Percentiles rank a stretch among this genome's conserved stretches.
phyloP scores from a whole-genome alignment of 1,284 basidiomycete species.

The Apiotrichum domesticum region DNA sequence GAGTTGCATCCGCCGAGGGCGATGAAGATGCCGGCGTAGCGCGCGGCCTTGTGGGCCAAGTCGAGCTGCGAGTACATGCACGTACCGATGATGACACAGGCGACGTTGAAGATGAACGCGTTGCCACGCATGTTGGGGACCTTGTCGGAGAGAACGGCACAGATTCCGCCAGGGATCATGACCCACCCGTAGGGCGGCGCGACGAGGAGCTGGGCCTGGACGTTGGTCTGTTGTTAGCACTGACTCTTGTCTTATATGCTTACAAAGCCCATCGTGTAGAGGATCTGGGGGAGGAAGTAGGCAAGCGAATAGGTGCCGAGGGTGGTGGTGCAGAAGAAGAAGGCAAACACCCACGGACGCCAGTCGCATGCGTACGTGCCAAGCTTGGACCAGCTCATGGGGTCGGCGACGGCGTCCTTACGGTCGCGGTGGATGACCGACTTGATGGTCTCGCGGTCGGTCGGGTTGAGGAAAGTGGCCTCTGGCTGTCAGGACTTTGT shows the following conservation, averaged over 20 bases:
- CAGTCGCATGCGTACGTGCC: slow-evolving; percentile 40
- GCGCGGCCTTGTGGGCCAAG: slow-evolving; percentile 25
- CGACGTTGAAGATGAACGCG: slow-evolving; percentile 4
- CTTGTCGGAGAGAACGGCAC: slow-evolving; percentile 37
- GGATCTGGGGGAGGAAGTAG: slow-evolving; percentile 48
- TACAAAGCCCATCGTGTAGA: slow-evolving; percentile 14
- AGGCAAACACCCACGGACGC: slow-evolving; percentile 48
- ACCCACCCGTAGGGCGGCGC: slow-evolving; percentile 45
- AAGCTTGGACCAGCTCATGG: slow-evolving; percentile 38
- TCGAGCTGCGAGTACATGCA: slow-evolving; percentile 15
- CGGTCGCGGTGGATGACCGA: slow-evolving; percentile 49
- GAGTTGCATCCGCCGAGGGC: slow-evolving; percentile 39
- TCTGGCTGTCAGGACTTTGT: neutral
- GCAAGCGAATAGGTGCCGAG: slow-evolving; percentile 21
- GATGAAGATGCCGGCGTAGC: slow-evolving; percentile 47
- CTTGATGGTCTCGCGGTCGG: slow-evolving; percentile 43
- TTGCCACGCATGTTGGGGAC: slow-evolving; percentile 1
- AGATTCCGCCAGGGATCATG: too few relatives aligned
- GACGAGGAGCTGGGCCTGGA: slow-evolving; percentile 38
- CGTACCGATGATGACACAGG: slow-evolving; percentile 10
- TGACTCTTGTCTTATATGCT: too few relatives aligned
- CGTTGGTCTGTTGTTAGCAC: slow-evolving; percentile 1
- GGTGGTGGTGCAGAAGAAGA: slow-evolving; percentile 40
- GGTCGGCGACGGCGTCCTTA: slow-evolving; percentile 45
- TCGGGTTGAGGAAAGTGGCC: slow-evolving; percentile 40